A percentile compares a stretch with the other conserved stretches of the same genome.
Evolutionary conservation across 2,329 filamentous ascomycete species (phyloP).

Genomic region (Drechslerella stenobrocha): DNA sequence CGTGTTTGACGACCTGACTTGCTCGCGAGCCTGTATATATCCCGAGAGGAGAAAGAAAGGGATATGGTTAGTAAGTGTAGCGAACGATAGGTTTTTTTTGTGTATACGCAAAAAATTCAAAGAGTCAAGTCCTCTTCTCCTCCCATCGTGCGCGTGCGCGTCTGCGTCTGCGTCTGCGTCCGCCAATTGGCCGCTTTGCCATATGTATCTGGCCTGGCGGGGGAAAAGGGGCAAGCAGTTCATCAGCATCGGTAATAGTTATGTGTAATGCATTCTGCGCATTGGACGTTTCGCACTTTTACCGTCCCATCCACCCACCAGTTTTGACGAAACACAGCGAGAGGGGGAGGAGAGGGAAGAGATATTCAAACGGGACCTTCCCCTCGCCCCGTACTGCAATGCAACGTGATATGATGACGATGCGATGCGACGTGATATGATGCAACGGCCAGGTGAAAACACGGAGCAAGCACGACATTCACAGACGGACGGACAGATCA

Average conservation of each 20-base stretch:
- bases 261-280: no score
- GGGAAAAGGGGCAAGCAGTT: not conserved
- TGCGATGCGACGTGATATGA: not conserved
- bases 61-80: no score
- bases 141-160: not conserved
- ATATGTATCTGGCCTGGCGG: conserved; percentile 1
- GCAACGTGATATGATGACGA: not conserved
- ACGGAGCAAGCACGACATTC: no score
- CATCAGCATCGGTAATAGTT: conserved; percentile 16
- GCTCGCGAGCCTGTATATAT: conserved; percentile 68
- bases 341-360: no score
- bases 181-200: conserved; percentile 2
- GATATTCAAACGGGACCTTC: no score
- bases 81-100: no score
- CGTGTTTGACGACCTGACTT: conserved; percentile 88
- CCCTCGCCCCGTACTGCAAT: no score
- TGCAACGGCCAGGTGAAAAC: not conserved
- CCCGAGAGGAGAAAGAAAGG: not conserved
- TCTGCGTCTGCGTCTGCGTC: not conserved
- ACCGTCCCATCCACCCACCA: not conserved
- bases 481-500: no score
- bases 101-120: not conserved
- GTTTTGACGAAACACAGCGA: no score
- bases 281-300: no score
- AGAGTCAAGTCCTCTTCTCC: not conserved